A percentile compares a stretch with the other conserved stretches of the same genome.
phyloP scores from a whole-genome alignment of 768 basidiomycete species.

The Chalciporus sphaerocephalus region DNA sequence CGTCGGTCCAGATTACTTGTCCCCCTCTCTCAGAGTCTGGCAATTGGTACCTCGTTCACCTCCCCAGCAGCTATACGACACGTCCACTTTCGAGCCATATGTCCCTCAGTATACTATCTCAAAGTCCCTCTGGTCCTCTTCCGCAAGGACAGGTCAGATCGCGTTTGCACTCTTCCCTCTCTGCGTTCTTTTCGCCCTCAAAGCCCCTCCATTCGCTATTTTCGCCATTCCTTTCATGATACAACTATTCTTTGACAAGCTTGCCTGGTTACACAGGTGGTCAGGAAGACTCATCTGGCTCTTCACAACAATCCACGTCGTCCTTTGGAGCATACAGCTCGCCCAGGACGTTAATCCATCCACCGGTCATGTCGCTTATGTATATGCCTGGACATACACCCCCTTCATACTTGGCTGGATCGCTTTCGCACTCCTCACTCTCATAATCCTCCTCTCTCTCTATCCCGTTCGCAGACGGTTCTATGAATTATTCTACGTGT shows the following conservation, averaged over 20 bases:
- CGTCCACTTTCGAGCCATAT: conserved; percentile 34
- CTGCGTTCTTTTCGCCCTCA: conserved; percentile 66
- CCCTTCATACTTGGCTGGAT: conserved; percentile 62
- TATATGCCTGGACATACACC: conserved; percentile 53
- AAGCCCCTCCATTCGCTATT: conserved; percentile 65
- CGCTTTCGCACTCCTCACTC: conserved; percentile 51
- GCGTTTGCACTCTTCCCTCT: conserved; percentile 71
- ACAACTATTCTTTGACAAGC: conserved; percentile 72
- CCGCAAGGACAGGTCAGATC: conserved; percentile 62
- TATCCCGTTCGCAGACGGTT: conserved; percentile 46
- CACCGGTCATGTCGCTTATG: conserved; percentile 41
- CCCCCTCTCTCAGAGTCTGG: conserved; percentile 46
- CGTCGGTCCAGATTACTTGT: conserved; percentile 66
- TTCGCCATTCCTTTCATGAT: conserved; percentile 59
- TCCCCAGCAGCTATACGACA: conserved; percentile 27
- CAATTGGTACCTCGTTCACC: conserved; percentile 27
- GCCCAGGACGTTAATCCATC: conserved; percentile 42
- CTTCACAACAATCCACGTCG: conserved; percentile 55
- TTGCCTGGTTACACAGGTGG: conserved; percentile 69
- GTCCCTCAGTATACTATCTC: conserved; percentile 56
- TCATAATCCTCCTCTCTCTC: conserved; percentile 50
- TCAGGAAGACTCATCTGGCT: conserved; percentile 67
- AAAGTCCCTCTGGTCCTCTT: conserved; percentile 70
- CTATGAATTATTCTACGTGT: conserved; percentile 63
- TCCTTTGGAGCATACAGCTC: conserved; percentile 68